These are phyloP conservation scores for Hirschioporus abietinus DNA, from an alignment of 768 basidiomycete species.

Conservation along the genomic window DNA sequence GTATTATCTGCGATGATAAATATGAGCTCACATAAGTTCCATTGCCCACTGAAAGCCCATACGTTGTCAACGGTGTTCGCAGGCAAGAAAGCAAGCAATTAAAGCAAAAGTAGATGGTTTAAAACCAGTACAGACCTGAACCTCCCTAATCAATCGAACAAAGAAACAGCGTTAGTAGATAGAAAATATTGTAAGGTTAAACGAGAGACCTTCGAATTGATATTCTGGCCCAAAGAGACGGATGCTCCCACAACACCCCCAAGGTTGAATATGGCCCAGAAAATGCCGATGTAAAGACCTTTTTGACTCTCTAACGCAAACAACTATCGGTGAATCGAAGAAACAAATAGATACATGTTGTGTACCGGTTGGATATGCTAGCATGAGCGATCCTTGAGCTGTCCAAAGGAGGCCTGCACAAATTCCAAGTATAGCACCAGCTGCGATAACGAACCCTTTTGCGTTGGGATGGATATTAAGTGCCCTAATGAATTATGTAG, in stretches of 20 bases:
- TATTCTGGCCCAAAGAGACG: conserved; percentile 69
- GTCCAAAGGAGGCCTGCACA: conserved; percentile 76
- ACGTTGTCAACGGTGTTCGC: no score
- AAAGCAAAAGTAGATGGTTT: no score
- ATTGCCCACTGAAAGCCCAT: conserved; percentile 47
- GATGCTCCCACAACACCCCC: conserved; percentile 76
- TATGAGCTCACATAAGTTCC: conserved; percentile 61
- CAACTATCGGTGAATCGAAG: not conserved
- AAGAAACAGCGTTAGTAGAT: no score
- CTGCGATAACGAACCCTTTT: conserved; percentile 58
- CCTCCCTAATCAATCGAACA: not conserved
- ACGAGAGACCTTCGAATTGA: conserved; percentile 49
- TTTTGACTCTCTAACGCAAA: conserved; percentile 52
- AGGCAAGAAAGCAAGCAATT: no score
- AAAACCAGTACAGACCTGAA: not conserved
- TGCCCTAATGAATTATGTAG: conserved; percentile 38
- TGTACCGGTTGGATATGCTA: conserved; percentile 67
- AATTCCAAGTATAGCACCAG: conserved; percentile 69
- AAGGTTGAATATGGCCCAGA: conserved; percentile 82
- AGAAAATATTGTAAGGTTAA: not conserved
- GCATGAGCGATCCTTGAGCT: conserved; percentile 77
- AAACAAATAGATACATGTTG: not conserved
- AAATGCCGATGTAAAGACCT: conserved; percentile 70
- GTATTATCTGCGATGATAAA: conserved; percentile 1
- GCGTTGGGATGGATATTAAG: conserved; percentile 64